Percentiles rank a stretch among this genome's conserved stretches.
Evolutionary conservation across 148 eudicot species (phyloP).

Genomic region (Nepenthes mirabilis): DNA sequence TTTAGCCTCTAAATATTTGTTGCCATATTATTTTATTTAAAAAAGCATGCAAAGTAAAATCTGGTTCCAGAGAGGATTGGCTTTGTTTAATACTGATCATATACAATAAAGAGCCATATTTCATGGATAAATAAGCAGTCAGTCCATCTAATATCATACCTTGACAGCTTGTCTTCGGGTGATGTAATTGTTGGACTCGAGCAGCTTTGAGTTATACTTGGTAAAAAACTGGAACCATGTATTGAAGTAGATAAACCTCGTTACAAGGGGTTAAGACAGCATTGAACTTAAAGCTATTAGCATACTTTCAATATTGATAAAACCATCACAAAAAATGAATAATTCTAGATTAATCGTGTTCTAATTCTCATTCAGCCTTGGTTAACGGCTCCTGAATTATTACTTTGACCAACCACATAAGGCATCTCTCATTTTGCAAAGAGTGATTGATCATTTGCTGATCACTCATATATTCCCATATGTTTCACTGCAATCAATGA

Average conservation of each 20-base stretch:
- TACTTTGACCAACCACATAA: too few species aligned
- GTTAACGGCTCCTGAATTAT: too few species aligned
- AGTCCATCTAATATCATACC: constrained; percentile 21
- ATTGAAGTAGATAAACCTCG: background rate
- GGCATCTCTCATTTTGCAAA: too few species aligned
- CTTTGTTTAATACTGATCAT: too few species aligned
- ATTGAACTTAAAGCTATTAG: background rate
- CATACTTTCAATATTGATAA: background rate
- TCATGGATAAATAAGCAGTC: too few species aligned
- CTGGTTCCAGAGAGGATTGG: background rate
- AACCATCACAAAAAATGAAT: too few species aligned
- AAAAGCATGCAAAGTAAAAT: background rate
- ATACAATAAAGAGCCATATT: background rate
- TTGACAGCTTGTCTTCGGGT: constrained; percentile 84
- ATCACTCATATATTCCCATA: too few species aligned
- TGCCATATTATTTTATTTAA: too few species aligned
- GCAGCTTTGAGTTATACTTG: constrained; percentile 76
- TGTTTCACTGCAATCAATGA: too few species aligned
- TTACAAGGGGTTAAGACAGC: background rate
- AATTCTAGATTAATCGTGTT: too few species aligned
- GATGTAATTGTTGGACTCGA: constrained; percentile 79
- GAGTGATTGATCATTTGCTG: too few species aligned
- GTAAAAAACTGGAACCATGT: constrained; percentile 22
- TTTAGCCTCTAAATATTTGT: constrained; percentile 7
- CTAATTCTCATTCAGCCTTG: too few species aligned